phyloP scores from a whole-genome alignment of 2,329 filamentous ascomycete genomes.

The Ophiocordyceps australis region DNA sequence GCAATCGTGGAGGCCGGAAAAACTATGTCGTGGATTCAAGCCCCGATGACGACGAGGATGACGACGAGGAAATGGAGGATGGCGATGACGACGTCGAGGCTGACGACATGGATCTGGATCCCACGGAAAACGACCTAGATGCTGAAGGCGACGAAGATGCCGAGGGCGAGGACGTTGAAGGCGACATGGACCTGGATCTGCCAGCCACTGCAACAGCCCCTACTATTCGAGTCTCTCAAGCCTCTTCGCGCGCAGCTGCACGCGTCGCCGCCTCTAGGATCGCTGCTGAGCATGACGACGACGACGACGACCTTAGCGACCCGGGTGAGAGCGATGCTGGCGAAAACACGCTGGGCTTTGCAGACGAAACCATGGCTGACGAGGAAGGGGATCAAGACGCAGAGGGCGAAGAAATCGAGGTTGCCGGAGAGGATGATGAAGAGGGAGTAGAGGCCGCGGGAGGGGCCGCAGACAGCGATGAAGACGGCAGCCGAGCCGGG shows the following conservation, averaged over 20 bases:
- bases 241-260: slow-evolving; percentile 13
- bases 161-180: slow-evolving; percentile 22
- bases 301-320: slow-evolving; percentile 38
- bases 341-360: slow-evolving; percentile 17
- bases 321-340: slow-evolving; percentile 28
- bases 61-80: slow-evolving; percentile 17
- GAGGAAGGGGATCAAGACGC: slow-evolving; percentile 23
- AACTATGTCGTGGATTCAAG: slow-evolving; percentile 41
- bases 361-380: slow-evolving; percentile 25
- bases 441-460: slow-evolving; percentile 19
- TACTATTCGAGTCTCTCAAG: slow-evolving; percentile 30
- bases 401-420: slow-evolving; percentile 24
- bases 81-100: slow-evolving; percentile 21
- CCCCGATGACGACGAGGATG: slow-evolving; percentile 24
- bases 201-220: slow-evolving; percentile 12
- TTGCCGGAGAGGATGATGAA: slow-evolving; percentile 21
- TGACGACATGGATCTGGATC: slow-evolving; percentile 21
- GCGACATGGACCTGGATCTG: slow-evolving; percentile 25
- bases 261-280: slow-evolving; percentile 14
- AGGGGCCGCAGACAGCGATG: slow-evolving; percentile 22
- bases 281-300: slow-evolving; percentile 24
- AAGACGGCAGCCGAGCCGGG: slow-evolving; percentile 25
- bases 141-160: slow-evolving; percentile 25
- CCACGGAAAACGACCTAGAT: slow-evolving; percentile 24
- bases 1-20: slow-evolving; percentile 37